Conservation (phyloP, 1,284 basidiomycete species). For the Vanrija pseudolonga region DNA sequence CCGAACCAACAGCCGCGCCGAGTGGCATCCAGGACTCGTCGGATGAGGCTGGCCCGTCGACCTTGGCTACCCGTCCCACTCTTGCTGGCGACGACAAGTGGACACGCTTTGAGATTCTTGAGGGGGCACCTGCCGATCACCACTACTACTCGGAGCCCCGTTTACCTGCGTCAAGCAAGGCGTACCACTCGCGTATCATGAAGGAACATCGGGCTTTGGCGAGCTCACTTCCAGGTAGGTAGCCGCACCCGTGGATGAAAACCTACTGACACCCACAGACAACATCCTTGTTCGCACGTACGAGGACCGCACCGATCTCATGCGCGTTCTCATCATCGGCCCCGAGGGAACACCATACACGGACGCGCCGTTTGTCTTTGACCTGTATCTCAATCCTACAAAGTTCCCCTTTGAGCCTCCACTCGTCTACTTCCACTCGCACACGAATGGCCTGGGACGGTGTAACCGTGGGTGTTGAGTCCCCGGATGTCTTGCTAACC, state of each 20-base stretch:
- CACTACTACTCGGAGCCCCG: constrained; percentile 60
- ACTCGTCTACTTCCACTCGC: constrained; percentile 82
- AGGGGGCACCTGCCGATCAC: constrained; percentile 73
- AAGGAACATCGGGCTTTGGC: constrained; percentile 80
- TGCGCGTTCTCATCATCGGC: constrained; percentile 85
- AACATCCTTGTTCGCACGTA: constrained; percentile 56
- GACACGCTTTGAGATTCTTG: constrained; percentile 72
- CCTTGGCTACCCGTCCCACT: background rate
- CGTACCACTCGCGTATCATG: constrained; percentile 68
- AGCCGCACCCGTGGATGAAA: constrained; percentile 35
- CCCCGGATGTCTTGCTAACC: background rate
- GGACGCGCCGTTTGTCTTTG: constrained; percentile 89
- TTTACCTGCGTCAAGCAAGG: constrained; percentile 60
- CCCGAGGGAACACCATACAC: constrained; percentile 90
- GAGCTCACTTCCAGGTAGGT: constrained; percentile 61
- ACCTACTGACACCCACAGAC: constrained; percentile 28
- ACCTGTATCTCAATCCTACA: constrained; percentile 82
- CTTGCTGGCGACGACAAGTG: constrained; percentile 49
- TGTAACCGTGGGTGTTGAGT: constrained; percentile 51
- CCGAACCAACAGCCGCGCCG: background rate
- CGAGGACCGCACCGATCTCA: constrained; percentile 74
- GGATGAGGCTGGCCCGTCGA: background rate
- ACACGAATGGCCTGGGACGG: constrained; percentile 90
- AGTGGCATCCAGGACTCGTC: too few species aligned
- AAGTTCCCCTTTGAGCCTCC: constrained; percentile 81